These are phyloP conservation scores for Trypanosoma brucei DNA, from an alignment of 208 protist genomes.

Conservation along the genomic window DNA sequence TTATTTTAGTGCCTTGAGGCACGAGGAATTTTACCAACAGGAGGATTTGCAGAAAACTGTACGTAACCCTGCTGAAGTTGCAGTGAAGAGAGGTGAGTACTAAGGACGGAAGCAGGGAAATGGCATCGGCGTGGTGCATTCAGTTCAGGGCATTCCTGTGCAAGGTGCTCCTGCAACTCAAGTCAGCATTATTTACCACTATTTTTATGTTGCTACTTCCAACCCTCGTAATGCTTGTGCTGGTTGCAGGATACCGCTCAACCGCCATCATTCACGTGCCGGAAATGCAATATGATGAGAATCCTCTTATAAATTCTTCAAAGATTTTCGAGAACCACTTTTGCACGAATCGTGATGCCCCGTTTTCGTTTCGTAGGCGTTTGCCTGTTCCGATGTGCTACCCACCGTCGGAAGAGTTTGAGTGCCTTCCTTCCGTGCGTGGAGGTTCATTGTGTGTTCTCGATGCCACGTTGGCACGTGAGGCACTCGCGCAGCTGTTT, in stretches of 20 bases:
- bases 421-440: constrained; percentile 23
- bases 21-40: too few species aligned
- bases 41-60: too few species aligned
- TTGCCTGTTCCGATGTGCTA: constrained; percentile 19
- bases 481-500: constrained; percentile 35
- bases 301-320: constrained; percentile 9
- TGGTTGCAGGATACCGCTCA: constrained; percentile 56
- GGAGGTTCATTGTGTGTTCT: constrained; percentile 17
- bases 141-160: constrained; percentile 66
- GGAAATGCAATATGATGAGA: constrained; percentile 24
- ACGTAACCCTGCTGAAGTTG: too few species aligned
- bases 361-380: neutral
- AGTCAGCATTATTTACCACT: constrained; percentile 48
- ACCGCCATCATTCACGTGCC: constrained; percentile 24
- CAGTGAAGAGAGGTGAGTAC: too few species aligned
- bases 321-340: constrained; percentile 21
- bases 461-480: constrained; percentile 3
- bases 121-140: constrained; percentile 30
- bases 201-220: constrained; percentile 60
- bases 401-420: constrained; percentile 32
- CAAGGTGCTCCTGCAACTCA: constrained; percentile 59
- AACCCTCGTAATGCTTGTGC: constrained; percentile 49
- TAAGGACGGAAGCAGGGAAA: neutral
- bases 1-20: too few species aligned
- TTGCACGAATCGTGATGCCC: constrained; percentile 17